Evolutionary conservation across 768 basidiomycete species (phyloP), one percentile per base, ranked within the genome.

Genomic region (Termitomyces sp.): DNA sequence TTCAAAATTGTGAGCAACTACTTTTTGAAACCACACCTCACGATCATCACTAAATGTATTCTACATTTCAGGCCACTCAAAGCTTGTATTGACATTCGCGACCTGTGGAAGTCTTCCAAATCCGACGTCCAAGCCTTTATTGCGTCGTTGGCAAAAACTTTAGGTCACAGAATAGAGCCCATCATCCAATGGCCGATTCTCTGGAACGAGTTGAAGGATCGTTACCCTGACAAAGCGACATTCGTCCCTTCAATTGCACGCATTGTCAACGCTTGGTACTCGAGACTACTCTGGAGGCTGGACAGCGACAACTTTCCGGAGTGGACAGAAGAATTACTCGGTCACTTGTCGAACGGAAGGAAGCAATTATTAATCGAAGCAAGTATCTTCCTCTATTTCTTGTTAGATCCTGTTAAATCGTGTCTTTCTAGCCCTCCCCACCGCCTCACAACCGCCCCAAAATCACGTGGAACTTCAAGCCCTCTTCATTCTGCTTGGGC

Each of bases 251-350:
- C 68, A n/a, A 65, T 77, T 23, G 62, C 65, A 32, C 66, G 67
- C 6, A 64, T 71, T 31, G 66, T 64, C 14, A 65, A 66, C 16
- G 62, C 70, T 1, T 76, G 75, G 68, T 76, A 75, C 48, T 68
- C 72, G 29, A 65, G 69, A 29, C 63, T 78, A 19, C 57, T 66
- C 9, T 67, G 67, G 53, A 68, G 71, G 44, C 62, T 78, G 9
- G 72, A 77, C 21, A 68, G 69, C 31, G 69, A 73, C 3, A 61
- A 55, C 9, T 67, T 69, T 37, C 63, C 61, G 8, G 65, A 73
- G 6, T 76, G 75, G 76, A 71, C 72, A 2, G 74, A 76, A 32
- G 57, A 70, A 16, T 53, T 77, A 8, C 61, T 75, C 19, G 65
- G 58, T 3, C 59, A 59, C 1, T 57, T 76, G 1, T 59, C 64